Conservation (phyloP, 768 basidiomycete species). For the Suillus brevipes region DNA sequence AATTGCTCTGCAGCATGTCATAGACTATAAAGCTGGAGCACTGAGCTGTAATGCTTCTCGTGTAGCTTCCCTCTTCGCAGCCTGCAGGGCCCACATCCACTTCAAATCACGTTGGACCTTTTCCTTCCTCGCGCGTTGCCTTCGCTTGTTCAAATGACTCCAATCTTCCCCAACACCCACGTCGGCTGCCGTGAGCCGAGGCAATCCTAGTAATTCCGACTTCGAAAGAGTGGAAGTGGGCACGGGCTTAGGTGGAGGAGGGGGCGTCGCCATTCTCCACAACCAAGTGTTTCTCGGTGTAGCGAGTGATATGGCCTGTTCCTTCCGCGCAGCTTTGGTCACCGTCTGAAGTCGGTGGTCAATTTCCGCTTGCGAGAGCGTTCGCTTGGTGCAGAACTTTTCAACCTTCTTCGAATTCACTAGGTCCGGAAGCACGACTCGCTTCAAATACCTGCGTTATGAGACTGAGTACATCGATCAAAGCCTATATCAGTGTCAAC, state of each 20-base stretch:
- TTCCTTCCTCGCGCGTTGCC: constrained; percentile 45
- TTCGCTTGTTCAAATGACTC: constrained; percentile 56
- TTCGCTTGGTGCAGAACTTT: constrained; percentile 41
- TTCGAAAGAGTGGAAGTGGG: constrained; percentile 27
- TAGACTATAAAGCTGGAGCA: neutral
- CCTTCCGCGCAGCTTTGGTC: constrained; percentile 21
- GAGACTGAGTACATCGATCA: neutral
- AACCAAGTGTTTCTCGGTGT: constrained; percentile 39
- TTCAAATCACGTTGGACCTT: constrained; percentile 46
- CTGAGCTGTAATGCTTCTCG: neutral
- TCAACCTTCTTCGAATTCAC: constrained; percentile 40
- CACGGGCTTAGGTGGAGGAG: constrained; percentile 4
- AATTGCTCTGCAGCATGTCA: neutral
- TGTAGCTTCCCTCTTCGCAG: constrained; percentile 17
- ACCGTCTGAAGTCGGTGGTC: constrained; percentile 21
- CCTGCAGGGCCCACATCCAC: constrained; percentile 38
- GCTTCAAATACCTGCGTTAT: constrained; percentile 55
- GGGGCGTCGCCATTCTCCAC: constrained; percentile 33
- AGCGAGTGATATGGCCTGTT: constrained; percentile 16
- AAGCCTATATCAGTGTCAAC: constrained; percentile 14
- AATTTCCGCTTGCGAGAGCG: constrained; percentile 29
- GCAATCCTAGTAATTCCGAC: constrained; percentile 2
- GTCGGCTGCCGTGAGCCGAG: constrained; percentile 24
- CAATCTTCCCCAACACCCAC: constrained; percentile 44
- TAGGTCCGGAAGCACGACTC: constrained; percentile 48